These are phyloP conservation scores for Bretziella fagacearum DNA, from an alignment of 2,329 filamentous ascomycete genomes.

Conservation along the genomic window DNA sequence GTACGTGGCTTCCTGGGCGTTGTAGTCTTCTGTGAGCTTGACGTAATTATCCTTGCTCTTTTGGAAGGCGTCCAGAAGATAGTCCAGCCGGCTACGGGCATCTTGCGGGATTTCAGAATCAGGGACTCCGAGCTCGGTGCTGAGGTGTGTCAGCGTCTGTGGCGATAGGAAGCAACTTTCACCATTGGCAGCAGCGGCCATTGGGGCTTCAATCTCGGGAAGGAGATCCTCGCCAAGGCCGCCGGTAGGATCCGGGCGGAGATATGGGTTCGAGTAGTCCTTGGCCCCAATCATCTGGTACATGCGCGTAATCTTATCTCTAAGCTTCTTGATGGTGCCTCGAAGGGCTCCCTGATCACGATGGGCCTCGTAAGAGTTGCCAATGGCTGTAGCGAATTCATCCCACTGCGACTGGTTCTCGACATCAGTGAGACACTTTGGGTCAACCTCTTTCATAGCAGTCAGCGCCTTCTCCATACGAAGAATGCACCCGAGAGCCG, in stretches of 20 bases:
- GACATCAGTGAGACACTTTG: neutral
- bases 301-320: neutral
- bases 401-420: neutral
- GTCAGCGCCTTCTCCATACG: neutral
- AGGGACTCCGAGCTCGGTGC: neutral
- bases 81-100: neutral
- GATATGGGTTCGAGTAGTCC: neutral
- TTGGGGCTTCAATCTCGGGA: too few relatives aligned
- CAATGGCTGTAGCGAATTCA: neutral
- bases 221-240: neutral
- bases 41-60: neutral
- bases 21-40: neutral
- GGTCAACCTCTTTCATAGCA: neutral
- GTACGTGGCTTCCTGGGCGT: neutral
- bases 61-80: neutral
- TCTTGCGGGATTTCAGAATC: neutral
- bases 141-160: neutral
- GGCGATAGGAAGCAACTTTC: neutral
- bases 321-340: neutral
- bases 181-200: too few relatives aligned
- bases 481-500: neutral
- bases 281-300: neutral
- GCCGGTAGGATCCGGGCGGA: slow-evolving; percentile 1
- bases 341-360: neutral
- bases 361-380: neutral